A percentile compares a stretch with the other conserved stretches of the same genome.
Conservation (phyloP, 108 stramenopile species). For the Cyclotella kingstonii region DNA sequence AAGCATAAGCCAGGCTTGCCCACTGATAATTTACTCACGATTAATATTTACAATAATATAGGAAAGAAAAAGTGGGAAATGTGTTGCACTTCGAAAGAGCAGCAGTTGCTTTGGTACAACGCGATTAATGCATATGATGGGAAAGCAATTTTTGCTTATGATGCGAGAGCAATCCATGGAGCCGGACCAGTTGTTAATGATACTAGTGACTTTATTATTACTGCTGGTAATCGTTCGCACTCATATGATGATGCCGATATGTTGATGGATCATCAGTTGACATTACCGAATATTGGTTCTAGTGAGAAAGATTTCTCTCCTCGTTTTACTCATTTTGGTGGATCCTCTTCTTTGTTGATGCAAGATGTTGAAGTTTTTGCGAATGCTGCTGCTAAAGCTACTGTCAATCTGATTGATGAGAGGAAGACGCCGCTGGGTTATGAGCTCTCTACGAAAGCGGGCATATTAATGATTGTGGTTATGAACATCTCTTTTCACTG, state of each 20-base stretch:
- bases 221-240: not conserved
- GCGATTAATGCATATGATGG: conserved; percentile 49
- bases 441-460: conserved; percentile 6
- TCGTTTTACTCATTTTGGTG: conserved; percentile 1
- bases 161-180: too few species aligned
- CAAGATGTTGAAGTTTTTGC: conserved; percentile 37
- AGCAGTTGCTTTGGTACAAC: conserved; percentile 51
- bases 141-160: conserved; percentile 6
- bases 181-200: too few species aligned
- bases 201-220: too few species aligned
- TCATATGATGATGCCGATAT: conserved; percentile 3
- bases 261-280: not conserved
- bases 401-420: conserved; percentile 32
- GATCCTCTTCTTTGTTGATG: conserved; percentile 10
- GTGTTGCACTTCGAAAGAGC: conserved; percentile 40
- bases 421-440: not conserved
- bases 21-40: conserved; percentile 41
- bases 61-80: conserved; percentile 56
- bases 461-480: conserved; percentile 20
- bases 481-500: conserved; percentile 31
- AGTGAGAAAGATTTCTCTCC: conserved; percentile 1
- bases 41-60: conserved; percentile 40
- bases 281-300: conserved; percentile 5
- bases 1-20: conserved; percentile 39
- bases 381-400: conserved; percentile 39